These are phyloP conservation scores for Colletotrichum euphorbiae DNA, from an alignment of 2,329 filamentous ascomycete genomes.

Conservation along the genomic window DNA sequence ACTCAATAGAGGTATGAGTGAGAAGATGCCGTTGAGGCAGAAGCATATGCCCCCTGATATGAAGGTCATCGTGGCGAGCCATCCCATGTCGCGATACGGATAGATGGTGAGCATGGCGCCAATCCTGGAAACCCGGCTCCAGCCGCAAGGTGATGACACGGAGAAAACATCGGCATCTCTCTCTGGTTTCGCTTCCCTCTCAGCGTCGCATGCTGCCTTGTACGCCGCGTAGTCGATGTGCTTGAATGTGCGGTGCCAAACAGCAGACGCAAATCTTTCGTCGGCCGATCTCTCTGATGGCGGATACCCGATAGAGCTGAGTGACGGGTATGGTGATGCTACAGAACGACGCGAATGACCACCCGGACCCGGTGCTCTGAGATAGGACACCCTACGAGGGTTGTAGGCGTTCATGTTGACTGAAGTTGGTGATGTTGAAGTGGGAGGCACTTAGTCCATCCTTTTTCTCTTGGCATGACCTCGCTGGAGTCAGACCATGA, in stretches of 20 bases:
- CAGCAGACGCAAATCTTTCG: constrained; percentile 25
- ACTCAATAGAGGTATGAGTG: constrained; percentile 8
- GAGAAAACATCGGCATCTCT: constrained; percentile 23
- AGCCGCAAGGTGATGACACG: neutral
- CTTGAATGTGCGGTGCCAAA: constrained; percentile 34
- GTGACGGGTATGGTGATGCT: constrained; percentile 32
- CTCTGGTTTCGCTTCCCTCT: constrained; percentile 28
- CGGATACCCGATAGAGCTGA: constrained; percentile 33
- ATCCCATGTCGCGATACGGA: constrained; percentile 36
- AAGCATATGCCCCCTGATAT: constrained; percentile 16
- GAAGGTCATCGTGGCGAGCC: constrained; percentile 35
- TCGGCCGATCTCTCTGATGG: constrained; percentile 21
- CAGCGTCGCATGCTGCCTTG: constrained; percentile 35
- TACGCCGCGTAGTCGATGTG: constrained; percentile 36
- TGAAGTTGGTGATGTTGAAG: neutral
- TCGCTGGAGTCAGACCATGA: neutral
- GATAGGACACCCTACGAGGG: constrained; percentile 37
- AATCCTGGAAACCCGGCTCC: constrained; percentile 20
- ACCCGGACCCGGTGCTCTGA: constrained; percentile 19
- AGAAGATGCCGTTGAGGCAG: constrained; percentile 28
- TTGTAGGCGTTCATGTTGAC: constrained; percentile 38
- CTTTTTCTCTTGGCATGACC: neutral
- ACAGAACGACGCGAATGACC: constrained; percentile 5
- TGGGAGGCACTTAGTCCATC: constrained; percentile 14
- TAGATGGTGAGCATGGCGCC: constrained; percentile 36